These are phyloP conservation scores for Handroanthus guayacan DNA, from an alignment of 257 asterid genomes.

Conservation along the genomic window DNA sequence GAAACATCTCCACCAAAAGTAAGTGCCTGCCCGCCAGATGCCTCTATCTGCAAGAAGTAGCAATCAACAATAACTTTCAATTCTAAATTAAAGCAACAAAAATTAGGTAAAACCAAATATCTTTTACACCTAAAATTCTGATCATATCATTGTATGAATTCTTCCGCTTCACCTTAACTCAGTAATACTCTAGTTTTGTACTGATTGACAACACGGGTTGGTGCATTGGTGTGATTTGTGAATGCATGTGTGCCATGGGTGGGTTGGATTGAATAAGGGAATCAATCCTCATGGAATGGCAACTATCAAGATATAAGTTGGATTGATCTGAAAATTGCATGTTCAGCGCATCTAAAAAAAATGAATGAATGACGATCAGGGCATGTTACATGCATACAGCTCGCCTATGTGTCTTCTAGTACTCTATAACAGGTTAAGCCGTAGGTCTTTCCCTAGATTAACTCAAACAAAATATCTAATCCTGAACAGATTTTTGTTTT, in stretches of 20 bases:
- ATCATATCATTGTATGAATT: background rate
- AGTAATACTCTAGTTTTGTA: background rate
- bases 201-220: slow-evolving; percentile 7
- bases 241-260: slow-evolving; percentile 3
- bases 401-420: background rate
- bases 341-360: background rate
- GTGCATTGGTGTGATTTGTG: too few relatives aligned
- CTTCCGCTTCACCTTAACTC: background rate
- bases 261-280: slow-evolving; percentile 6
- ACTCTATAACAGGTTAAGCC: slow-evolving; percentile 16
- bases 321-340: slow-evolving; percentile 12
- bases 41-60: slow-evolving; percentile 73
- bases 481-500: background rate
- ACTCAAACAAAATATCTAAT: background rate
- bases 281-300: slow-evolving; percentile 7
- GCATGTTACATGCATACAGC: background rate
- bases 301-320: background rate
- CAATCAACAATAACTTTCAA: slow-evolving; percentile 5
- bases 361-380: background rate
- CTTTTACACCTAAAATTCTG: background rate
- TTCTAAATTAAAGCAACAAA: slow-evolving; percentile 17
- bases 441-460: slow-evolving; percentile 5
- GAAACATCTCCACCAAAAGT: slow-evolving; percentile 95
- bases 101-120: background rate
- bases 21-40: slow-evolving; percentile 85